Conservation (phyloP, 2,329 filamentous ascomycete species). For the Diplodia corticola region DNA sequence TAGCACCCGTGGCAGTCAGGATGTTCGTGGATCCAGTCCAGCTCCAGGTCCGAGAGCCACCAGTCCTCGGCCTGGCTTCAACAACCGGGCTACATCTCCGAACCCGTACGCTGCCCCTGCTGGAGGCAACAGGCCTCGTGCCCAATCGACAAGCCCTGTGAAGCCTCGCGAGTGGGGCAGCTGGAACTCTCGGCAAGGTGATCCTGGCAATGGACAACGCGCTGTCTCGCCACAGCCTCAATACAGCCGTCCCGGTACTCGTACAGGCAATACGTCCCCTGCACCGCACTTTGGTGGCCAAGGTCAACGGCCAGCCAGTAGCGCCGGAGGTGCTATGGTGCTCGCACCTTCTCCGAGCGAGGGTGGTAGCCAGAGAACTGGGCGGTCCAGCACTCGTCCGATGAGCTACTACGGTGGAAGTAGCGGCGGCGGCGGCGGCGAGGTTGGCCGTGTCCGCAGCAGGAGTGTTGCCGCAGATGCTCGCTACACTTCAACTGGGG, state of each 20-base stretch:
- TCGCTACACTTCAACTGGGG: constrained; percentile 69
- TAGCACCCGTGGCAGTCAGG: constrained; percentile 39
- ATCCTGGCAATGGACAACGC: constrained; percentile 42
- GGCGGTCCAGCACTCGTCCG: constrained; percentile 36
- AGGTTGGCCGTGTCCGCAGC: constrained; percentile 58
- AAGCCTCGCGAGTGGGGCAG: constrained; percentile 38
- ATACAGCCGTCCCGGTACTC: constrained; percentile 43
- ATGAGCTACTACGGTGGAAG: constrained; percentile 46
- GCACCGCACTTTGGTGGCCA: constrained; percentile 26
- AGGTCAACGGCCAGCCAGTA: constrained; percentile 51
- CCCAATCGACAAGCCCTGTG: constrained; percentile 44
- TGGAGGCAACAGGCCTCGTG: constrained; percentile 26
- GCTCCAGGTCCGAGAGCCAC: constrained; percentile 2
- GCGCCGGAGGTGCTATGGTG: constrained; percentile 45
- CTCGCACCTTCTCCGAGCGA: constrained; percentile 41
- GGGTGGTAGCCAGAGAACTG: constrained; percentile 41
- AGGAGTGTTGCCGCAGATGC: constrained; percentile 76
- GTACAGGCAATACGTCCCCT: constrained; percentile 12
- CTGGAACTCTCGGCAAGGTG: constrained; percentile 36
- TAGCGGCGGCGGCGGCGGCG: constrained; percentile 33
- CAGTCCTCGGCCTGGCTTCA: constrained; percentile 65
- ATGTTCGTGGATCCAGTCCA: constrained; percentile 41
- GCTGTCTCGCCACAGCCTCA: constrained; percentile 56
- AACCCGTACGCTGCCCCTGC: constrained; percentile 58
- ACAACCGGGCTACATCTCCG: constrained; percentile 59